phyloP scores from a whole-genome alignment of 768 basidiomycete genomes.

The Mycena epipterygia region DNA sequence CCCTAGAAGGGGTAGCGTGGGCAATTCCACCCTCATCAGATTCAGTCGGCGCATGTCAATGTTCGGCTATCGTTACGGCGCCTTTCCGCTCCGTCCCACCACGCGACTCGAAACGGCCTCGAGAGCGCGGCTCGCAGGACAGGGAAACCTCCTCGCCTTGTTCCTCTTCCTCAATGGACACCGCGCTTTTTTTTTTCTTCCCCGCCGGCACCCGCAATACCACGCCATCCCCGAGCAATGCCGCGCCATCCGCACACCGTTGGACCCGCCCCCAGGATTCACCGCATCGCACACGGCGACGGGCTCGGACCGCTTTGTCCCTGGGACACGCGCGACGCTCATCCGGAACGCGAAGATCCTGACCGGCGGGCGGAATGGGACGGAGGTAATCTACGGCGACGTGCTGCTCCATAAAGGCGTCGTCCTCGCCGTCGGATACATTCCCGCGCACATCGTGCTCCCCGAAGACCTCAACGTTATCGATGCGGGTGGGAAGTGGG shows the following conservation, averaged over 20 bases:
- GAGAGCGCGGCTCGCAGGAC: no score
- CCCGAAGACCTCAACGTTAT: constrained; percentile 50
- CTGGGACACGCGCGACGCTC: constrained; percentile 64
- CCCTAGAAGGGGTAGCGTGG: no score
- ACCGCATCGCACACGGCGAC: constrained; percentile 22
- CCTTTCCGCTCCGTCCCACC: no score
- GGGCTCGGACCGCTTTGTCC: constrained; percentile 24
- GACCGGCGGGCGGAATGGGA: constrained; percentile 77
- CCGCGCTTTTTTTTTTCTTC: no score
- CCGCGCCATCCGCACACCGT: neutral
- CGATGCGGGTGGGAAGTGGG: constrained; percentile 76
- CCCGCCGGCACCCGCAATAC: no score
- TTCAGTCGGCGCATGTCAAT: no score
- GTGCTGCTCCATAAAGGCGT: constrained; percentile 76
- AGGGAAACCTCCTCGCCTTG: no score
- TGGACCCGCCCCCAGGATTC: constrained; percentile 10
- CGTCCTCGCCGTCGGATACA: constrained; percentile 67
- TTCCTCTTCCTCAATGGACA: no score
- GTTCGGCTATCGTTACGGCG: no score
- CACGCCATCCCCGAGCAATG: constrained; percentile 5
- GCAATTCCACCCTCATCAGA: no score
- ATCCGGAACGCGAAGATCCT: constrained; percentile 81
- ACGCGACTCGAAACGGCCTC: no score
- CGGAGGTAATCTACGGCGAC: constrained; percentile 67
- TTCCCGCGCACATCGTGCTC: constrained; percentile 33